Evolutionary conservation across 805 yeast genomes (phyloP), one percentile per base, ranked within the genome.

Genomic region (Hanseniaspora nectarophila): DNA sequence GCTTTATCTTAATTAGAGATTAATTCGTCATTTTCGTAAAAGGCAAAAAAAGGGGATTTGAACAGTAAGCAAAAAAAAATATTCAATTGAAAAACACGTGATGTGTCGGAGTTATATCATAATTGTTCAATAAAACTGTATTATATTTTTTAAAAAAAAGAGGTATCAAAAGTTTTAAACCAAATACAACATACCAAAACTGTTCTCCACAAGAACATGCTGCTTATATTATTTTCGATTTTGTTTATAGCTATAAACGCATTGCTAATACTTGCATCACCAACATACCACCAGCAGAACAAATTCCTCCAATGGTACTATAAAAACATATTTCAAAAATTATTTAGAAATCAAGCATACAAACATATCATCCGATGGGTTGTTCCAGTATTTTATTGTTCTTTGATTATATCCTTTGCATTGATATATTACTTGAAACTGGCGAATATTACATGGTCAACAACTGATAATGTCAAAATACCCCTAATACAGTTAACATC

Each of bases 341-440:
- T 52, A 18, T 24, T 64, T 1, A 43, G 60, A 10, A 54, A 55
- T 33, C 66, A 63, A 33, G 53, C 54, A 10, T 42, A 55, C 4
- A 50, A 55, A n/a, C 59, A 55, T 46, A 53, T 58, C 44, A 61
- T 56, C 45, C 50, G 58, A 39, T n/a, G 53, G 53, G 4, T 61
- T 3, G 62, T 66, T 0, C 70, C 70, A 2, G 4, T 51, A 1
- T 61, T 67, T 32, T 67, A 66, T 46, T 43, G 59, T 5, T 26
- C 55, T 1, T 35, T 67, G 10, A 62, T 62, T 51, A 4, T 13
- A 0, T 43, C 35, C 12, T 43, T 53, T 23, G 52, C 44, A 7
- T 15, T 20, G 1, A n/a, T 45, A 10, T 43, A 45, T 13, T 52
- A 45, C 26, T 16, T 26, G 5, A 34, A 32, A 4, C 31, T 45